phyloP scores from a whole-genome alignment of 768 basidiomycete species.

The Cystofilobasidium capitatum region DNA sequence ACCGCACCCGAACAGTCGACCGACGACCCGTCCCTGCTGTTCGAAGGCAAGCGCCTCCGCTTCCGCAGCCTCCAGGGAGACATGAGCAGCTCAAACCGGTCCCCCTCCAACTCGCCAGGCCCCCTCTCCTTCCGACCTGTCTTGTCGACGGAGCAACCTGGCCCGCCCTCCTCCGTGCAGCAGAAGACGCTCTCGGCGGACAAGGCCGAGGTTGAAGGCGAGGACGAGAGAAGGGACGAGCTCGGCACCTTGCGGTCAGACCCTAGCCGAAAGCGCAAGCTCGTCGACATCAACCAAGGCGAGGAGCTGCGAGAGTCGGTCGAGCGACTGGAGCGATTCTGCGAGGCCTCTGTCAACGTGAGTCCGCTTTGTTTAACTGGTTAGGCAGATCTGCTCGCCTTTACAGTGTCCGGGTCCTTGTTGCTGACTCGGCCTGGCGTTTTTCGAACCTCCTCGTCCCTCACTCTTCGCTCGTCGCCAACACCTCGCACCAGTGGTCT shows the following conservation, averaged over 20 bases:
- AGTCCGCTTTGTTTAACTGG: neutral
- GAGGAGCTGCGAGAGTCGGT: neutral
- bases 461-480: too few relatives aligned
- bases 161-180: neutral
- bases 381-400: too few relatives aligned
- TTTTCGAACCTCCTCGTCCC: too few relatives aligned
- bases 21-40: neutral
- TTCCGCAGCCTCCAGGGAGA: constrained; percentile 3
- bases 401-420: too few relatives aligned
- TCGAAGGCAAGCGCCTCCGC: constrained; percentile 2
- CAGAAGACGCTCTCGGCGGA: neutral
- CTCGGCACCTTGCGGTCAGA: neutral
- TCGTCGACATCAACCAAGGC: constrained; percentile 3
- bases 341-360: constrained; percentile 3
- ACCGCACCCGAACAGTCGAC: neutral
- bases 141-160: neutral
- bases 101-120: neutral
- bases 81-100: neutral
- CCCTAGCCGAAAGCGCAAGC: neutral
- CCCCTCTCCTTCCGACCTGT: neutral
- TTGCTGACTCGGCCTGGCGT: neutral
- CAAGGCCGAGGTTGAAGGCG: neutral
- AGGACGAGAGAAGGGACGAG: neutral
- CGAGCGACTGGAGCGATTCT: neutral
- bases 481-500: too few relatives aligned